These are phyloP conservation scores for Marasmius tenuissimus DNA, from an alignment of 1,284 basidiomycete genomes.

Conservation along the genomic window DNA sequence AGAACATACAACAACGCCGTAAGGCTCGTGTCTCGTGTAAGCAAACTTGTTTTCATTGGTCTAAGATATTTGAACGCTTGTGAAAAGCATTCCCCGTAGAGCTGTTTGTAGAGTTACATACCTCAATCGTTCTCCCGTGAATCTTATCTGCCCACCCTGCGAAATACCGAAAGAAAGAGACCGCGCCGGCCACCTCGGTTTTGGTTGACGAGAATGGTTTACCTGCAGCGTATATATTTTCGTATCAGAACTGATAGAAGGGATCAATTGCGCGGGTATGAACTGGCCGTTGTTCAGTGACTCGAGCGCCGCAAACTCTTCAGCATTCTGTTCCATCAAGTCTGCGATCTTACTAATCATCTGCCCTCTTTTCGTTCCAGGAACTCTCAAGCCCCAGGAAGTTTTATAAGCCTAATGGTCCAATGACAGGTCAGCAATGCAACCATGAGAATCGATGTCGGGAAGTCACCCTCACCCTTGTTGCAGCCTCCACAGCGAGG, in stretches of 20 bases:
- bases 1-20: constrained; percentile 65
- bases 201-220: constrained; percentile 55
- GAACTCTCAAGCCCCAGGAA: constrained; percentile 62
- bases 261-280: neutral
- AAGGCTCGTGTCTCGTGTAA: constrained; percentile 86
- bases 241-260: neutral
- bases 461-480: constrained; percentile 38
- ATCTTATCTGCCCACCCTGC: constrained; percentile 64
- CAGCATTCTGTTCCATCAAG: constrained; percentile 66
- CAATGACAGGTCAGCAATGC: neutral
- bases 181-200: constrained; percentile 50
- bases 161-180: constrained; percentile 46
- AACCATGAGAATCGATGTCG: neutral
- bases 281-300: constrained; percentile 58
- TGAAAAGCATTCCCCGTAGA: neutral
- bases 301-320: constrained; percentile 74
- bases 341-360: constrained; percentile 68
- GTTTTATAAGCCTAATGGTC: constrained; percentile 54
- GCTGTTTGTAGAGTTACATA: constrained; percentile 24
- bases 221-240: constrained; percentile 21
- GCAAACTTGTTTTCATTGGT: constrained; percentile 62
- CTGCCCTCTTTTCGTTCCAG: constrained; percentile 62
- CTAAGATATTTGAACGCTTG: constrained; percentile 23
- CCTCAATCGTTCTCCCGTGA: constrained; percentile 61
- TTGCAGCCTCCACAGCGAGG: constrained; percentile 68